phyloP scores from a whole-genome alignment of 805 yeast genomes.

The Komagataella pseudopastoris region DNA sequence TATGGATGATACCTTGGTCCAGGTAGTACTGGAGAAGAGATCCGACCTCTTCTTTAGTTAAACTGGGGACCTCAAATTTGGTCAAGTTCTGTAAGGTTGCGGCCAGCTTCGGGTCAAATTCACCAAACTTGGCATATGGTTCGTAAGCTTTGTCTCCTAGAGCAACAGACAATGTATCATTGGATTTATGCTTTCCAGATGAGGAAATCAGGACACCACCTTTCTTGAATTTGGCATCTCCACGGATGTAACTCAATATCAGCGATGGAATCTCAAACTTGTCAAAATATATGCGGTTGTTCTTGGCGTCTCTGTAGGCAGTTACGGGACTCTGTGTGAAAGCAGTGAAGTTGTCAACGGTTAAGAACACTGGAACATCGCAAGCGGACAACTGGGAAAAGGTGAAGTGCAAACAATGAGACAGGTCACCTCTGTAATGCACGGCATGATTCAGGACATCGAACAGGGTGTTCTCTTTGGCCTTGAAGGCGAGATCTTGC shows the following conservation, averaged over 20 bases:
- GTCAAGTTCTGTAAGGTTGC: constrained; percentile 20
- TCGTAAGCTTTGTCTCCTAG: constrained; percentile 37
- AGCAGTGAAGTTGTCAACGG: constrained; percentile 67
- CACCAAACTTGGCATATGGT: constrained; percentile 35
- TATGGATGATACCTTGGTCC: constrained; percentile 23
- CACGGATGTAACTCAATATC: constrained; percentile 40
- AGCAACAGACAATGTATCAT: constrained; percentile 47
- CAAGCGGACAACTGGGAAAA: constrained; percentile 42
- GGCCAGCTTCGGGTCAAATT: constrained; percentile 45
- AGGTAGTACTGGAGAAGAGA: constrained; percentile 25
- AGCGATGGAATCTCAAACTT: constrained; percentile 53
- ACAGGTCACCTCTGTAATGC: constrained; percentile 15
- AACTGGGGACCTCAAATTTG: constrained; percentile 24
- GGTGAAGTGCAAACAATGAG: constrained; percentile 36
- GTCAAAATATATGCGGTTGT: constrained; percentile 40
- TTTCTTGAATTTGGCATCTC: constrained; percentile 32
- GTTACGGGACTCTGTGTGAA: constrained; percentile 41
- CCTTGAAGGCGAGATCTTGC: background rate
- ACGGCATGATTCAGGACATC: constrained; percentile 24
- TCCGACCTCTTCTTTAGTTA: constrained; percentile 30
- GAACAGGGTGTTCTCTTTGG: constrained; percentile 19
- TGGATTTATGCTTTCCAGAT: constrained; percentile 36
- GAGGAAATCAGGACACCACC: constrained; percentile 61
- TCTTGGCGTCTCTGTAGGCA: constrained; percentile 43
- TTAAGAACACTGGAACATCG: constrained; percentile 42